Conservation (phyloP, 306 rosid species). For the Begonia fuchsioides region DNA sequence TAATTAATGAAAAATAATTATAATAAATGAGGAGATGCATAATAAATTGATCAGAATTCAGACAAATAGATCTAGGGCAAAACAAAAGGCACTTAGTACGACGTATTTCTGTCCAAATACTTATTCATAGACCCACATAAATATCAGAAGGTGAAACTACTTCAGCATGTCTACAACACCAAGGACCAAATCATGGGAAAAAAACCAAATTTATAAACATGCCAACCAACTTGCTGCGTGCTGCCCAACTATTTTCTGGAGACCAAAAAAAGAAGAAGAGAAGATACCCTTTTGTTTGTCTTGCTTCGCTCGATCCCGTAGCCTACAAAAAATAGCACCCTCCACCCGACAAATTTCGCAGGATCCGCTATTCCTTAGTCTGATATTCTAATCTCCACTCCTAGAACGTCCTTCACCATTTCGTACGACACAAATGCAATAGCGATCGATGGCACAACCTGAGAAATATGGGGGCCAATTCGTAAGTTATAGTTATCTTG, state of each 20-base stretch:
- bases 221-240: slow-evolving; percentile 7
- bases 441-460: slow-evolving; percentile 98
- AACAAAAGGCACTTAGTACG: too few relatives aligned
- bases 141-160: slow-evolving; percentile 23
- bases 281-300: slow-evolving; percentile 23
- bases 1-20: too few relatives aligned
- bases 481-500: slow-evolving; percentile 1
- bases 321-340: slow-evolving; percentile 58
- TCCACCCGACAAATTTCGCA: slow-evolving; percentile 10
- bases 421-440: slow-evolving; percentile 85
- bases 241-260: slow-evolving; percentile 31
- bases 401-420: slow-evolving; percentile 88
- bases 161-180: slow-evolving; percentile 13
- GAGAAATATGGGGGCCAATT: slow-evolving; percentile 22
- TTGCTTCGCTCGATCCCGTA: slow-evolving; percentile 37
- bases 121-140: slow-evolving; percentile 49
- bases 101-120: slow-evolving; percentile 23
- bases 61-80: too few relatives aligned
- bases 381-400: slow-evolving; percentile 92
- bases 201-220: slow-evolving; percentile 48
- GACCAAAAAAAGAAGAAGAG: slow-evolving; percentile 9
- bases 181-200: slow-evolving; percentile 18
- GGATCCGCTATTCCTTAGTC: slow-evolving; percentile 31
- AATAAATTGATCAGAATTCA: too few relatives aligned
- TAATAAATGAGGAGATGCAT: too few relatives aligned